Evolutionary conservation across 2,329 filamentous ascomycete genomes (phyloP).

Genomic region (Blastomyces parvus): DNA sequence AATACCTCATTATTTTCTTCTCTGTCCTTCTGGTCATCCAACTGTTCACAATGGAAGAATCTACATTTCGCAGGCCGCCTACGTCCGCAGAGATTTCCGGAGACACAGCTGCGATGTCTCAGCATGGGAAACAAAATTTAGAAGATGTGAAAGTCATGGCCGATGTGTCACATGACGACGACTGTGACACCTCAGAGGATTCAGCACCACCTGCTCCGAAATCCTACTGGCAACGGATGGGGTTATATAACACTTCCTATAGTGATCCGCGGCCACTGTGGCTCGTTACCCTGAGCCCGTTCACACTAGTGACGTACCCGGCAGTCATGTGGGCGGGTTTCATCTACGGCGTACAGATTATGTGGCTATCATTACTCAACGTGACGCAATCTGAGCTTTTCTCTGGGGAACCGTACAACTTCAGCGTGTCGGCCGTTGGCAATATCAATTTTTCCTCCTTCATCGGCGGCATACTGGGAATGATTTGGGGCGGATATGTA

Average conservation of each 20-base stretch:
- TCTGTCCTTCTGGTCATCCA: constrained; percentile 38
- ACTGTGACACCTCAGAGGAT: neutral
- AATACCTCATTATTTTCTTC: constrained; percentile 39
- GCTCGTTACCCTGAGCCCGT: constrained; percentile 24
- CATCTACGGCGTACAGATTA: constrained; percentile 22
- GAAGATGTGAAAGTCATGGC: constrained; percentile 6
- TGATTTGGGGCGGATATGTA: constrained; percentile 26
- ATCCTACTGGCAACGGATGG: constrained; percentile 37
- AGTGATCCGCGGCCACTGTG: constrained; percentile 18
- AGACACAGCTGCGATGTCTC: constrained; percentile 1
- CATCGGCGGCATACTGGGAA: constrained; percentile 31
- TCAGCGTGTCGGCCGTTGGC: constrained; percentile 22
- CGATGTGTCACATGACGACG: neutral
- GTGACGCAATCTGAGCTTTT: constrained; percentile 26
- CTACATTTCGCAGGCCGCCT: constrained; percentile 40
- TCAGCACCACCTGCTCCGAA: constrained; percentile 25
- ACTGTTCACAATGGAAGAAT: constrained; percentile 54
- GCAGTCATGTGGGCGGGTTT: constrained; percentile 24
- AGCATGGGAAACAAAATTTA: constrained; percentile 6
- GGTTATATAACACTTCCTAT: constrained; percentile 21
- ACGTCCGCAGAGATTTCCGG: constrained; percentile 7
- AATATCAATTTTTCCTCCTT: constrained; percentile 27
- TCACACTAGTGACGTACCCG: constrained; percentile 24
- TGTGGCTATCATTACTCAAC: constrained; percentile 27
- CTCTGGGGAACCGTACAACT: constrained; percentile 22